Evolutionary conservation across 2,329 filamentous ascomycete genomes (phyloP).

Genomic region (Penicillium sumatraense): DNA sequence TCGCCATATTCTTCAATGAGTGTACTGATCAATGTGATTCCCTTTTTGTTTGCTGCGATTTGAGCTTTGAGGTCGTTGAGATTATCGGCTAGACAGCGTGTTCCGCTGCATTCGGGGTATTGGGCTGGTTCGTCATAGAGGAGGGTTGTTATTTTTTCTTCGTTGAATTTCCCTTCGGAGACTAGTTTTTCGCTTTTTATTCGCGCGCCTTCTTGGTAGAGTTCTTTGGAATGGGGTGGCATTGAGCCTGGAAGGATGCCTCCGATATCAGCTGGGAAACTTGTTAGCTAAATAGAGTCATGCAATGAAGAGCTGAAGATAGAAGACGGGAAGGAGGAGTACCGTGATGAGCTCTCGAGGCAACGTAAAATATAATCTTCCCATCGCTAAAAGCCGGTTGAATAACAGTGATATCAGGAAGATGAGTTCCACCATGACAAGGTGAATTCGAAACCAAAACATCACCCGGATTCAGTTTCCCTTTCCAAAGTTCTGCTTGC

Average conservation of each 20-base stretch:
- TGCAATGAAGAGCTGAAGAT: too few relatives aligned
- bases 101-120: slow-evolving; percentile 74
- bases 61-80: slow-evolving; percentile 82
- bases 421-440: slow-evolving; percentile 80
- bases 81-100: slow-evolving; percentile 76
- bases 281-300: slow-evolving; percentile 1
- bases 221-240: slow-evolving; percentile 70
- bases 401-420: slow-evolving; percentile 78
- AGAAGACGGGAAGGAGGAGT: slow-evolving; percentile 40
- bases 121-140: slow-evolving; percentile 72
- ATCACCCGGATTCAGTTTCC: slow-evolving; percentile 73
- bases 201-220: slow-evolving; percentile 68
- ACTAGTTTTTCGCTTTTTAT: slow-evolving; percentile 62
- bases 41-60: slow-evolving; percentile 80
- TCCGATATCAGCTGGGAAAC: slow-evolving; percentile 62
- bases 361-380: slow-evolving; percentile 78
- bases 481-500: slow-evolving; percentile 75
- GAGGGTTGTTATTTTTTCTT: slow-evolving; percentile 70
- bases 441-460: slow-evolving; percentile 81
- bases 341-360: slow-evolving; percentile 72
- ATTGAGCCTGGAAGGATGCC: slow-evolving; percentile 78
- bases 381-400: slow-evolving; percentile 76
- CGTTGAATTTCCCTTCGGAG: slow-evolving; percentile 63
- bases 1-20: slow-evolving; percentile 75
- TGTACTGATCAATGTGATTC: slow-evolving; percentile 71